These are phyloP conservation scores for Hebeloma cylindrosporum DNA, from an alignment of 768 basidiomycete genomes.

Conservation along the genomic window DNA sequence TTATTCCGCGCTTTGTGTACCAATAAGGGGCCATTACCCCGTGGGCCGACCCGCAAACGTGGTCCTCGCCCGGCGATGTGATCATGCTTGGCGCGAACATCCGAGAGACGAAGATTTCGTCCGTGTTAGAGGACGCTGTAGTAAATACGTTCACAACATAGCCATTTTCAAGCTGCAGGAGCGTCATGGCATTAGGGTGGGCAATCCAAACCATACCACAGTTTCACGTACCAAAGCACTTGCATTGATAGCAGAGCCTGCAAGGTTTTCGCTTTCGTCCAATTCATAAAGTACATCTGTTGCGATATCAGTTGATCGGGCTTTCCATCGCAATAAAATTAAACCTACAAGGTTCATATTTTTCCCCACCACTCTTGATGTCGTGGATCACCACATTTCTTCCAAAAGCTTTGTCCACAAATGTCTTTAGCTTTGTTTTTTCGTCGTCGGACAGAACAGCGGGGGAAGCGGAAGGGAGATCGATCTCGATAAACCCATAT, in stretches of 20 bases:
- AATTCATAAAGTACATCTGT: slow-evolving; percentile 44
- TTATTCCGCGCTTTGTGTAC: slow-evolving; percentile 35
- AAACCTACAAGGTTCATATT: slow-evolving; percentile 33
- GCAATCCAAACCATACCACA: not conserved
- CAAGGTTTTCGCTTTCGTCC: slow-evolving; percentile 37
- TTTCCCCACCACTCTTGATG: slow-evolving; percentile 31
- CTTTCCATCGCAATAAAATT: too few species aligned
- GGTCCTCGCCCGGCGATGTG: slow-evolving; percentile 41
- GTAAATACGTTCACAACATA: slow-evolving; percentile 42
- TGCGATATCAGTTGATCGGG: too few species aligned
- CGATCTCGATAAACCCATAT: slow-evolving; percentile 38
- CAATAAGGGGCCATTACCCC: slow-evolving; percentile 51
- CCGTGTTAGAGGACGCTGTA: slow-evolving; percentile 27
- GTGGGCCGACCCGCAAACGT: slow-evolving; percentile 56
- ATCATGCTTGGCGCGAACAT: slow-evolving; percentile 45
- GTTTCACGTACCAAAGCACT: slow-evolving; percentile 33
- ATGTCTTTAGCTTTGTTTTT: slow-evolving; percentile 26
- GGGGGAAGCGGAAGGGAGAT: slow-evolving; percentile 30
- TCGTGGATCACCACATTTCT: slow-evolving; percentile 38
- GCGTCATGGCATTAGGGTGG: not conserved
- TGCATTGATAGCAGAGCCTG: slow-evolving; percentile 29
- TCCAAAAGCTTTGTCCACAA: slow-evolving; percentile 39
- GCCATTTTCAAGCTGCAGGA: slow-evolving; percentile 29
- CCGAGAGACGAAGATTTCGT: slow-evolving; percentile 46
- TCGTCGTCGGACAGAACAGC: slow-evolving; percentile 30